Evolutionary conservation across 805 yeast genomes (phyloP).

Genomic region (Metschnikowia gelsemii): DNA sequence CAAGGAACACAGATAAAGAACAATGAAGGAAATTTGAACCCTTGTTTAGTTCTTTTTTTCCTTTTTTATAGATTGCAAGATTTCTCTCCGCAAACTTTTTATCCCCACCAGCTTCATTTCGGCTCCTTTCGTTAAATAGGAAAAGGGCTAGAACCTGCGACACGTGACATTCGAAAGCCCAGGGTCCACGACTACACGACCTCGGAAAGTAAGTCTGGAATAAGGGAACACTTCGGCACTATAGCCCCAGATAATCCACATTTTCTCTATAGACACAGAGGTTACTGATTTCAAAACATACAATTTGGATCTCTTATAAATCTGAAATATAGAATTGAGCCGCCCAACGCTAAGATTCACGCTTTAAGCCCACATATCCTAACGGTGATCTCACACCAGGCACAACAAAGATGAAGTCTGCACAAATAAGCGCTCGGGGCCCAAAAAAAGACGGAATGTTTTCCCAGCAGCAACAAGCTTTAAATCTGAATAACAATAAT

Average conservation of each 20-base stretch:
- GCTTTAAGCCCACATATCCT: too few relatives aligned
- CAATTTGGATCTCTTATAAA: too few relatives aligned
- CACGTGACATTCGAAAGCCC: constrained; percentile 1
- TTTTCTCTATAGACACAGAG: not conserved
- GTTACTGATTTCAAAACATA: not conserved
- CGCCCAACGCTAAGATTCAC: too few relatives aligned
- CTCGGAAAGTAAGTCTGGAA: constrained; percentile 1
- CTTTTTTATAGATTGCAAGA: too few relatives aligned
- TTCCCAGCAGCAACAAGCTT: constrained; percentile 3
- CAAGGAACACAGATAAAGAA: too few relatives aligned
- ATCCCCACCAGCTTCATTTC: too few relatives aligned
- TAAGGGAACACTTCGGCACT: not conserved
- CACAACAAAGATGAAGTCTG: constrained; percentile 1
- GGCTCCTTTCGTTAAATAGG: too few relatives aligned
- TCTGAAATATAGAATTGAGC: too few relatives aligned
- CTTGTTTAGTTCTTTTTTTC: too few relatives aligned
- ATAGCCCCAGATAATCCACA: not conserved
- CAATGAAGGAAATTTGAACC: too few relatives aligned
- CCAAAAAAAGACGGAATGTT: constrained; percentile 1
- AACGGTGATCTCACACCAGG: not conserved
- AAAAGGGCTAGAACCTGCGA: not conserved
- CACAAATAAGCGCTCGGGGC: constrained; percentile 3
- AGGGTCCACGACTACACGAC: constrained; percentile 6
- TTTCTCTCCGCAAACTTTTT: too few relatives aligned
- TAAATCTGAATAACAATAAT: too few relatives aligned